These are phyloP conservation scores for Komagataella populi DNA, from an alignment of 805 yeast species.

Conservation along the genomic window DNA sequence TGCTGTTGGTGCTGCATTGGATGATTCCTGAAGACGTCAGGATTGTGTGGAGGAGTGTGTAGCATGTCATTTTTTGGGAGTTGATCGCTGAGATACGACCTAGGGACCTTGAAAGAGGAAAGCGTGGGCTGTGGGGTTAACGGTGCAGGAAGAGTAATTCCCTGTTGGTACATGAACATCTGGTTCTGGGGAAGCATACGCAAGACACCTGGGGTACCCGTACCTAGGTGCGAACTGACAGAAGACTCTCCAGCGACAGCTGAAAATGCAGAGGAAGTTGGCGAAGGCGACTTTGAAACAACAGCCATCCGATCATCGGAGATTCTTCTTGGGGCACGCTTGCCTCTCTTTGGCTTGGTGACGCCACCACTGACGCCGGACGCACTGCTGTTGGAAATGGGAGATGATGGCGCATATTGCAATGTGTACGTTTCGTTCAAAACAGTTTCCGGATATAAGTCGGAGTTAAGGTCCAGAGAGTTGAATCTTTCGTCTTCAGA, in stretches of 20 bases:
- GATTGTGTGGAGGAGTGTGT: not conserved
- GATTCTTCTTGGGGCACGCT: not conserved
- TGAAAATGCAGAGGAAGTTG: not conserved
- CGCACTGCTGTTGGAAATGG: not conserved
- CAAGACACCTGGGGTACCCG: not conserved
- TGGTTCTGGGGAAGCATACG: not conserved
- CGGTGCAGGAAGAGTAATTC: not conserved
- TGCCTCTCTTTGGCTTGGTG: not conserved
- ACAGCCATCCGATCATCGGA: not conserved
- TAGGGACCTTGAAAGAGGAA: not conserved
- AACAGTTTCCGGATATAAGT: conserved; percentile 10
- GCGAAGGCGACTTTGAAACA: not conserved
- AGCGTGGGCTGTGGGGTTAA: not conserved
- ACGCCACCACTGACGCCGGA: not conserved
- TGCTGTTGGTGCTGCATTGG: not conserved
- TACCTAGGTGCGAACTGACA: not conserved
- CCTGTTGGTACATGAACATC: not conserved
- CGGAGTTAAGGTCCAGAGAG: conserved; percentile 8
- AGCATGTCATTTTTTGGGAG: not conserved
- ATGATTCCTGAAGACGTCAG: not conserved
- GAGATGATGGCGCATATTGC: not conserved
- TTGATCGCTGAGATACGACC: not conserved
- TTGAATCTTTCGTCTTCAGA: conserved; percentile 26
- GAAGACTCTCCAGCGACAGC: not conserved
- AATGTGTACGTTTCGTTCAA: not conserved